Conservation (phyloP, 176 grass and related monocot genomes). For the Saccharum spontaneum region DNA sequence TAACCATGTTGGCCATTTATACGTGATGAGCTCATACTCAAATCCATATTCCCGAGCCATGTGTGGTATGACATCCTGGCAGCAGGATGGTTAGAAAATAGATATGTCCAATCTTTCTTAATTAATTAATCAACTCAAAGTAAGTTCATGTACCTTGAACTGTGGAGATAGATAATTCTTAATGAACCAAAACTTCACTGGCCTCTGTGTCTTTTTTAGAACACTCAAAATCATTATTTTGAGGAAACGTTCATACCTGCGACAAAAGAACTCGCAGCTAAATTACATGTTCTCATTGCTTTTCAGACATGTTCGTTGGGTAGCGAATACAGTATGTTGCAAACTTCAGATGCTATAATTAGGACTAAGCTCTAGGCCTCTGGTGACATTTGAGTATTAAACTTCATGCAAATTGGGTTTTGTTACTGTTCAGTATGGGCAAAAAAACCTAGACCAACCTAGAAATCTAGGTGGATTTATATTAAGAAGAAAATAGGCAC, state of each 20-base stretch:
- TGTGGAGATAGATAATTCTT: conserved; percentile 99
- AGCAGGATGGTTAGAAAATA: conserved; percentile 32
- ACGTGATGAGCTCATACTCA: conserved; percentile 93
- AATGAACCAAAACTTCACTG: conserved; percentile 99
- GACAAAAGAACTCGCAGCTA: conserved; percentile 30
- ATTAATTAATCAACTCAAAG: conserved; percentile 39
- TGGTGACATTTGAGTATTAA: neutral
- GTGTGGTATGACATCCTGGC: conserved; percentile 92
- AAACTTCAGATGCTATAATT: conserved; percentile 13
- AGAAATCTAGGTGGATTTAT: neutral
- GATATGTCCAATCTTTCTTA: conserved; percentile 8
- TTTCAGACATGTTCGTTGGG: conserved; percentile 8
- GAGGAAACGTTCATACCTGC: conserved; percentile 95
- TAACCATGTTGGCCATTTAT: conserved; percentile 99
- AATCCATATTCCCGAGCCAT: conserved; percentile 96
- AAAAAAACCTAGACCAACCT: neutral
- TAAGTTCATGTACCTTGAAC: conserved; percentile 71
- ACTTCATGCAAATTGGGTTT: conserved; percentile 2
- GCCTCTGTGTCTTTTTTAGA: conserved; percentile 86
- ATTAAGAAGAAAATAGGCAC: neutral
- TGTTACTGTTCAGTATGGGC: neutral
- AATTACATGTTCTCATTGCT: conserved; percentile 29
- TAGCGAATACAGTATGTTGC: neutral
- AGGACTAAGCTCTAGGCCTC: conserved; percentile 20
- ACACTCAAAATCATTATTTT: conserved; percentile 99